These are phyloP conservation scores for Epichloe festucae DNA, from an alignment of 2,329 filamentous ascomycete genomes.

Conservation along the genomic window DNA sequence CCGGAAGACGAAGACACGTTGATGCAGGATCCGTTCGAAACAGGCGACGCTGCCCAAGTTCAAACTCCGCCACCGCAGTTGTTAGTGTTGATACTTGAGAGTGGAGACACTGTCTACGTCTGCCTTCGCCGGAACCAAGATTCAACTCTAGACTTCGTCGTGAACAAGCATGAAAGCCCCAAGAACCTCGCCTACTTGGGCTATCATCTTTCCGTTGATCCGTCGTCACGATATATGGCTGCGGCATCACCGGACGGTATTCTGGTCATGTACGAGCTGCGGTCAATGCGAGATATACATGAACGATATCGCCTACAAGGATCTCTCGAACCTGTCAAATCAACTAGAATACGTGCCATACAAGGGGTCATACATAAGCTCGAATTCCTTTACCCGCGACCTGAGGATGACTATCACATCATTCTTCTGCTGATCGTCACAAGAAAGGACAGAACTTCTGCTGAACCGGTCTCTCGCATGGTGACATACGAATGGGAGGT, in stretches of 20 bases:
- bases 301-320: constrained; percentile 31
- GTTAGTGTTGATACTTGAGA: constrained; percentile 63
- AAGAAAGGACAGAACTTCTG: constrained; percentile 22
- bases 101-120: constrained; percentile 63
- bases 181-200: constrained; percentile 43
- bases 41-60: constrained; percentile 2
- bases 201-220: constrained; percentile 64
- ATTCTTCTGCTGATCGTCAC: constrained; percentile 59
- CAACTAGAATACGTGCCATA: constrained; percentile 30
- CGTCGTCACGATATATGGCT: constrained; percentile 54
- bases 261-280: constrained; percentile 60
- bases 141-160: constrained; percentile 45
- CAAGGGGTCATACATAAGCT: constrained; percentile 72
- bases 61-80: constrained; percentile 58
- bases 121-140: constrained; percentile 40
- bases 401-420: constrained; percentile 54
- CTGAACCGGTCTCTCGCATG: constrained; percentile 30
- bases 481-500: constrained; percentile 49
- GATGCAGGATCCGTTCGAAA: constrained; percentile 18
- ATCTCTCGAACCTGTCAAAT: constrained; percentile 46
- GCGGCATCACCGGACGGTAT: constrained; percentile 57
- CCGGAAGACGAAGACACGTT: constrained; percentile 26
- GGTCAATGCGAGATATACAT: constrained; percentile 38
- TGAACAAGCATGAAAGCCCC: constrained; percentile 46
- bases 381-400: constrained; percentile 66